phyloP scores from a whole-genome alignment of 208 protist genomes.

The Leishmania gerbilli region DNA sequence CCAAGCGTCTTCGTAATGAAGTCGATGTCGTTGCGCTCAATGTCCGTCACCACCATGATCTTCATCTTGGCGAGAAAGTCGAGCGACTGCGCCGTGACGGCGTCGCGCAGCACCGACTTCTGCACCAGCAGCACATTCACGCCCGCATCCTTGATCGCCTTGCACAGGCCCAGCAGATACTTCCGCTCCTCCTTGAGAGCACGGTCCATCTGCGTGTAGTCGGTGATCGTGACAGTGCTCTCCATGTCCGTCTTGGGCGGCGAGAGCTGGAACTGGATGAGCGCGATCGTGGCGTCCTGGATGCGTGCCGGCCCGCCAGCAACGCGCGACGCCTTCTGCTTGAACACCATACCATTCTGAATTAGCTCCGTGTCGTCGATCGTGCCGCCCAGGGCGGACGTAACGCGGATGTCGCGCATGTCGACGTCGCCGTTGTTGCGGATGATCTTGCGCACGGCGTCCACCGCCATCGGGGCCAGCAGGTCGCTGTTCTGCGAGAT shows the following conservation, averaged over 20 bases:
- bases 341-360: constrained; percentile 93
- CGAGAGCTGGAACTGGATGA: constrained; percentile 99
- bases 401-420: constrained; percentile 96
- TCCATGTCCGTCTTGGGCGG: constrained; percentile 99
- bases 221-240: constrained; percentile 95
- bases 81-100: constrained; percentile 97
- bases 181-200: constrained; percentile 98
- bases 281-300: constrained; percentile 98
- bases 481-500: constrained; percentile 96
- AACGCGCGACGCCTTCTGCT: constrained; percentile 90
- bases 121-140: constrained; percentile 99
- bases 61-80: constrained; percentile 99
- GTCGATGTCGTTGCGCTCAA: constrained; percentile 99
- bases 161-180: constrained; percentile 98
- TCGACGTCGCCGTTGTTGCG: constrained; percentile 95
- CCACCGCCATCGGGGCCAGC: constrained; percentile 99
- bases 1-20: constrained; percentile 98
- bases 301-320: constrained; percentile 93
- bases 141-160: constrained; percentile 97
- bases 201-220: constrained; percentile 98
- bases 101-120: constrained; percentile 99
- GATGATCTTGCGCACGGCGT: constrained; percentile 94
- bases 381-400: constrained; percentile 94
- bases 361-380: constrained; percentile 99
- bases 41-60: constrained; percentile 99